phyloP scores from a whole-genome alignment of 2,329 filamentous ascomycete species.

The Waltergamsia citrina region DNA sequence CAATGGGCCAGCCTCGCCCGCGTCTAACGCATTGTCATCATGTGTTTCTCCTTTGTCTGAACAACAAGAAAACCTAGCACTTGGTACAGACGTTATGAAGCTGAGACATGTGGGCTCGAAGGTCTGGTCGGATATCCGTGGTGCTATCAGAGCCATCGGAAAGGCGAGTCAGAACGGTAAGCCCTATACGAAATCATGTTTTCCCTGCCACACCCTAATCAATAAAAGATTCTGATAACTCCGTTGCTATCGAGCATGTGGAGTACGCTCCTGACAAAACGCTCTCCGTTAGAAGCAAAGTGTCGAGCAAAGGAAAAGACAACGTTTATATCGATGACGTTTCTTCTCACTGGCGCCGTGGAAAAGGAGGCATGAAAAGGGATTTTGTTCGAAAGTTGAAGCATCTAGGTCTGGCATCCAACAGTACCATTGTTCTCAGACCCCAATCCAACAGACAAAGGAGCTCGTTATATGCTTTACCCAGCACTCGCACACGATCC shows the following conservation, averaged over 20 bases:
- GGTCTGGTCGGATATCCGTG: conserved; percentile 24
- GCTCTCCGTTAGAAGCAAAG: neutral
- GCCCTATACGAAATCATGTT: neutral
- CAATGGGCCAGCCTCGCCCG: conserved; percentile 8
- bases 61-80: neutral
- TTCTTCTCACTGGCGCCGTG: conserved; percentile 6
- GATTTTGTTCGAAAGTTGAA: conserved; percentile 15
- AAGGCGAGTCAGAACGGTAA: conserved; percentile 16
- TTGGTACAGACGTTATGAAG: conserved; percentile 7
- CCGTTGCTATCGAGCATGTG: conserved; percentile 9
- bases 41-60: neutral
- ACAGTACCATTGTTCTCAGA: conserved; percentile 17
- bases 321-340: neutral
- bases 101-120: conserved; percentile 16
- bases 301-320: neutral
- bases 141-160: conserved; percentile 20
- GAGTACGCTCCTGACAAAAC: neutral
- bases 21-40: conserved; percentile 4
- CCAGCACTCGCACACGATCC: conserved; percentile 9
- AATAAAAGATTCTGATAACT: conserved; percentile 13
- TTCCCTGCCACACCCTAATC: conserved; percentile 1
- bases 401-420: conserved; percentile 11
- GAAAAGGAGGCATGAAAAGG: conserved; percentile 11
- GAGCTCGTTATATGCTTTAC: conserved; percentile 17
- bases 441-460: conserved; percentile 9